These are phyloP conservation scores for Mycosphaerella arachidis DNA, from an alignment of 2,329 filamentous ascomycete genomes.

Conservation along the genomic window DNA sequence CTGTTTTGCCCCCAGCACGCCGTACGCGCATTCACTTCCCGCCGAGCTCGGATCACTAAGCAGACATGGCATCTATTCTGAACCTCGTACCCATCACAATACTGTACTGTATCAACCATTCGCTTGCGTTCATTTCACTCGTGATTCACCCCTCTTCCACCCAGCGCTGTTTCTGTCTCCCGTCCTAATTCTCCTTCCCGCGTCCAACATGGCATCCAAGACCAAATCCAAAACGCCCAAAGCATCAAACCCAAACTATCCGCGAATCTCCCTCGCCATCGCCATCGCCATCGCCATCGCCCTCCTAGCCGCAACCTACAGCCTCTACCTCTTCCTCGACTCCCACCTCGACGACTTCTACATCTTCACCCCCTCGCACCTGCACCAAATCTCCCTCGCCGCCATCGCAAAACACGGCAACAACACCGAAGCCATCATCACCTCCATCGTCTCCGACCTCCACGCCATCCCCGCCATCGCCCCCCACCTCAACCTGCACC, in stretches of 20 bases:
- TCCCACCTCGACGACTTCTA: conserved; percentile 57
- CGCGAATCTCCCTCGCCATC: conserved; percentile 47
- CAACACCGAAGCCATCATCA: conserved; percentile 65
- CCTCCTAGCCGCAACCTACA: conserved; percentile 52
- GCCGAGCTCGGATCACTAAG: neutral
- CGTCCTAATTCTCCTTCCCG: no score
- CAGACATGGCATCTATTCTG: neutral
- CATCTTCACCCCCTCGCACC: conserved; percentile 65
- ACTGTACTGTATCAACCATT: no score
- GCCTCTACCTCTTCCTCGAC: conserved; percentile 54
- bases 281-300: conserved; percentile 53
- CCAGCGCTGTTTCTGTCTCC: no score
- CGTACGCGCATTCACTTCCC: neutral
- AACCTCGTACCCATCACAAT: no score
- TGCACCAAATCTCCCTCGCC: conserved; percentile 64
- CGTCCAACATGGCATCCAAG: neutral
- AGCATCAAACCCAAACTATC: neutral
- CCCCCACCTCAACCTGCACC: conserved; percentile 58
- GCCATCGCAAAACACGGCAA: conserved; percentile 68
- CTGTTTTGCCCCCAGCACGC: no score
- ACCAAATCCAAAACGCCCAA: neutral
- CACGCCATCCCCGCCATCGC: conserved; percentile 41
- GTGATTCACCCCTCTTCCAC: neutral
- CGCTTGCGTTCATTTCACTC: no score
- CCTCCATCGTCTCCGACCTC: conserved; percentile 66